Evolutionary conservation across 2,329 filamentous ascomycete species (phyloP), one percentile per base, ranked within the genome.

Genomic region (Pseudocercospora fuligena): DNA sequence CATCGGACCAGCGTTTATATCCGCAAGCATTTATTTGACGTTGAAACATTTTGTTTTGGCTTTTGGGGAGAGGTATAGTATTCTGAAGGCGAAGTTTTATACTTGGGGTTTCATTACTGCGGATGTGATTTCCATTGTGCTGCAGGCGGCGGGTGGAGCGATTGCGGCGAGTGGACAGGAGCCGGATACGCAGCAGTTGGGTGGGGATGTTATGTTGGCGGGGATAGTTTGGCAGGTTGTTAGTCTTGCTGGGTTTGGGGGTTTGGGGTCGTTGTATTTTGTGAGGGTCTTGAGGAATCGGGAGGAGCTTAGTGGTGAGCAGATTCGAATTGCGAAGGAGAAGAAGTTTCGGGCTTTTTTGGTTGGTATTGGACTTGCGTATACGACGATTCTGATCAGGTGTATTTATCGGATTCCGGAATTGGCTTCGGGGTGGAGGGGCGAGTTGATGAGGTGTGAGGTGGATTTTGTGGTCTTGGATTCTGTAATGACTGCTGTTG

Each of bases 181-280:
- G 61, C 14, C 61, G 63, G 5, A 58, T 62, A 53, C 63, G 78
- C 79, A 61, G 14, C 68, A 78, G 0, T 70, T 73, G 0, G 89
- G 87, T n/a, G 83, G 85, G 68, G 80, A 90, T 73, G 85, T 90
- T 78, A 89, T 88, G 84, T 82, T 91, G n/a, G 87, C 87, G 4
- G 89, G 89, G 33, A 83, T 90, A 0, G 76, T 82, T 19, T 87
- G 86, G 74, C 88, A 91, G 72, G 88, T 90, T 51, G 77, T 83
- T 66, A 87, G 86, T 5, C 80, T 89, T 40, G 69, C 82, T 49
- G 75, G 83, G 64, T 91, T 90, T 80, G 83, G 85, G 58, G 27
- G 72, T 14, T 29, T 64, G 21, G 60, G 33, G 16, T 16, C 19
- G 1, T 9, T 62, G 3, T 64, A 64, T 36, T 33, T 64, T 9